phyloP scores from a whole-genome alignment of 495 filamentous ascomycete species.

The Paragyromitra xinjiangensis region DNA sequence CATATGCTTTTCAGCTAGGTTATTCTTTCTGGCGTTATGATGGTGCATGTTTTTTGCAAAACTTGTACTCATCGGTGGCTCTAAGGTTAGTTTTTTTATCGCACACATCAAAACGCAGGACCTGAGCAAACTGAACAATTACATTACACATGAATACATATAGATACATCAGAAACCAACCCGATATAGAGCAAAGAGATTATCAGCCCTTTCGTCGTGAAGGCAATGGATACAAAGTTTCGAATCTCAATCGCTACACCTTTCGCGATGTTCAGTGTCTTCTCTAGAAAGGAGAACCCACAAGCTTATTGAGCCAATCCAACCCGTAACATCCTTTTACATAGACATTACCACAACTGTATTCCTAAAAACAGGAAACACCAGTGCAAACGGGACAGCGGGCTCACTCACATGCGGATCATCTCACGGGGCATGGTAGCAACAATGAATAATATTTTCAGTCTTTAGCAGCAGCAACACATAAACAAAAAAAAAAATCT shows the following conservation, averaged over 20 bases:
- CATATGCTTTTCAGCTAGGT: background rate
- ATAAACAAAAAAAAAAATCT: slow-evolving; percentile 6
- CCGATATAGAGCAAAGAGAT: no score
- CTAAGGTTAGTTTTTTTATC: no score
- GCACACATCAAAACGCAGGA: no score
- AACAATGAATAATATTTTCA: slow-evolving; percentile 22
- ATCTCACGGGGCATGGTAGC: background rate
- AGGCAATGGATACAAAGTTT: no score
- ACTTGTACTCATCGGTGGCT: background rate
- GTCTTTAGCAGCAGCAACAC: slow-evolving; percentile 3
- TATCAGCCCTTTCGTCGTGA: no score
- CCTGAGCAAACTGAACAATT: no score
- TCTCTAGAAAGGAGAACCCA: background rate
- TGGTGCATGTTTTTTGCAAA: background rate
- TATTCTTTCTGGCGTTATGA: background rate
- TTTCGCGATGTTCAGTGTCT: background rate
- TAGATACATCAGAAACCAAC: no score
- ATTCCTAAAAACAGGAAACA: slow-evolving; percentile 12
- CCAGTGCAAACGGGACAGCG: background rate
- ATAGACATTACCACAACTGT: background rate
- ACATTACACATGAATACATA: no score
- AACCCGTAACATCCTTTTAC: background rate
- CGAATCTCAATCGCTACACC: background rate
- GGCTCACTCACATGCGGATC: slow-evolving; percentile 27
- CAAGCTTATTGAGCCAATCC: background rate